Percentiles rank a stretch among this genome's conserved stretches.
Evolutionary conservation across 192 early-diverging fungal species (phyloP).

Genomic region (Backusella westeae): DNA sequence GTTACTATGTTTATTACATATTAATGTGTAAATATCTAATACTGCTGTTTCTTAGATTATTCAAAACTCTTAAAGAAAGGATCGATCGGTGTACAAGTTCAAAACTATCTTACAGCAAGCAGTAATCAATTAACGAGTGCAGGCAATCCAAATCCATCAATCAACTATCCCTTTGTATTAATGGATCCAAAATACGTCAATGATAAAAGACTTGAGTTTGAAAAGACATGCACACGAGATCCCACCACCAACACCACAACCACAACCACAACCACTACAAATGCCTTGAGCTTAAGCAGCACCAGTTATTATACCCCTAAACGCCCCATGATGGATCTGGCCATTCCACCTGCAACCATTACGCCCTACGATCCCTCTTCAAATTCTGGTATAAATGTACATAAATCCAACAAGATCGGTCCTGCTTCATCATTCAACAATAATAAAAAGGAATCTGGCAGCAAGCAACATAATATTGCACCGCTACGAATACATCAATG

Average conservation of each 20-base stretch:
- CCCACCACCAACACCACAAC: neutral
- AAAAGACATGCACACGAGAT: neutral
- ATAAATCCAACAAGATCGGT: neutral
- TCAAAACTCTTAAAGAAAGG: constrained; percentile 9
- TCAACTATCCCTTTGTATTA: constrained; percentile 10
- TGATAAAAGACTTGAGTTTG: neutral
- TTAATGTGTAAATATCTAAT: no score
- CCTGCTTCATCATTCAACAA: neutral
- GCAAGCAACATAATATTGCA: neutral
- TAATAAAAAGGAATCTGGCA: neutral
- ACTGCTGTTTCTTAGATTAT: neutral
- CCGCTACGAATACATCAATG: constrained; percentile 10
- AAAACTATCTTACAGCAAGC: constrained; percentile 6
- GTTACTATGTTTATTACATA: constrained; percentile 19
- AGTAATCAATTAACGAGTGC: neutral
- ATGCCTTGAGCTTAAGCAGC: neutral
- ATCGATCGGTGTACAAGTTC: constrained; percentile 4
- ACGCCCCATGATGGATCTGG: neutral
- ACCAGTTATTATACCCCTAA: neutral
- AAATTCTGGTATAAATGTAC: neutral
- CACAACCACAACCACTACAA: neutral
- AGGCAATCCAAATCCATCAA: neutral
- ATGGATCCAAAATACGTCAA: constrained; percentile 11
- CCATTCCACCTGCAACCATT: neutral
- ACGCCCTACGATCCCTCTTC: neutral